phyloP scores from a whole-genome alignment of 257 asterid species.

The Eustoma russellianum region DNA sequence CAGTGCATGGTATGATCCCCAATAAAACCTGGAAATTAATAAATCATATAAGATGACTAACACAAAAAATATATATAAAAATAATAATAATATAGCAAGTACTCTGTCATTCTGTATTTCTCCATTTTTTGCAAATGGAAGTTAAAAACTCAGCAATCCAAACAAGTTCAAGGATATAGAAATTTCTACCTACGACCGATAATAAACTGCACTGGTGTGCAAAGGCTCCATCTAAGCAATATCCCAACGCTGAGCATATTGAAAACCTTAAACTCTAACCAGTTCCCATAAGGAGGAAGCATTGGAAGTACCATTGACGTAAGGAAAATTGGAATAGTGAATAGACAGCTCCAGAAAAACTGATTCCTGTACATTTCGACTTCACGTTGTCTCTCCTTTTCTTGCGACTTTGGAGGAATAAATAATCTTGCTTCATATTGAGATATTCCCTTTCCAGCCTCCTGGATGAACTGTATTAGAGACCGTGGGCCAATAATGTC shows the following conservation, averaged over 20 bases:
- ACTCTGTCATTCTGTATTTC: background rate
- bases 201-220: slow-evolving; percentile 92
- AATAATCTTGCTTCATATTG: slow-evolving; percentile 54
- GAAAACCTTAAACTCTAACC: slow-evolving; percentile 74
- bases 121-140: background rate
- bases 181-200: slow-evolving; percentile 73
- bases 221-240: slow-evolving; percentile 84
- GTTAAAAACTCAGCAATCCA: background rate
- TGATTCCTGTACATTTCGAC: slow-evolving; percentile 52
- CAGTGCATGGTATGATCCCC: slow-evolving; percentile 88
- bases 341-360: slow-evolving; percentile 83
- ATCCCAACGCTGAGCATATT: slow-evolving; percentile 74
- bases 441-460: slow-evolving; percentile 49
- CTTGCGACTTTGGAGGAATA: slow-evolving; percentile 75
- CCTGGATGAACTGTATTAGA: slow-evolving; percentile 58
- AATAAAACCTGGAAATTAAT: slow-evolving; percentile 67
- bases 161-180: slow-evolving; percentile 2
- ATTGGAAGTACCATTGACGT: slow-evolving; percentile 91
- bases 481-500: slow-evolving; percentile 84
- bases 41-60: slow-evolving; percentile 11
- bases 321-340: slow-evolving; percentile 71
- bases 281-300: slow-evolving; percentile 89
- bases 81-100: background rate
- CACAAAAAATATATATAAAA: background rate
- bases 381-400: slow-evolving; percentile 64